Evolutionary conservation across 495 filamentous ascomycete species (phyloP), one percentile per base, ranked within the genome.

Genomic region (Aeminium ludgeri): DNA sequence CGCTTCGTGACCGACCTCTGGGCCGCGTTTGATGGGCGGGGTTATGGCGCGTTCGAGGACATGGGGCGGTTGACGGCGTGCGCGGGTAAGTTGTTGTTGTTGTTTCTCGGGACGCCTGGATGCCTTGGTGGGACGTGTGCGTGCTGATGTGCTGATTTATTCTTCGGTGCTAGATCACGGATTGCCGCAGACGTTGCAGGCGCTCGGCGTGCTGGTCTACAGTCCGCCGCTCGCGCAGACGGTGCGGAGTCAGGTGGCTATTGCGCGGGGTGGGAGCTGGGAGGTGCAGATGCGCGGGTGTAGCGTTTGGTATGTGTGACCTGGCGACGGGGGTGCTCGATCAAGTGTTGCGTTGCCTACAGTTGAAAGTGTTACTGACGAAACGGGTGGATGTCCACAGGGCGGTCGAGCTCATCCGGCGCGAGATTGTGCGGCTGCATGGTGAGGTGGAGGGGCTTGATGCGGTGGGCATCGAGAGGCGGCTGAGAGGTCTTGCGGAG

Each of bases 11-110:
- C 91, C 31, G 89, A 99, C 53, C 54, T 94, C 2, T 96, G 87
- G 87, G 87, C 86, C 10, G 87, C 83, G 44, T 94, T 95, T 52
- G 72, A 89, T 35, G 84, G 82, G 25, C 65, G 79, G 45, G 61
- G 69, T 17, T 86, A 76, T 46, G 89, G 89, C 11, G 60, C 67
- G n/a, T 99, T 99, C 53, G 52, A 76, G 20, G 91, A 99, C 51
- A 92, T 99, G 38, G 74, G 85, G 54, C 80, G 82, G 49, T 80
- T 99, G 54, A 99, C 91, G 45, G 95, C 95, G 82, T 99, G 96
- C 62, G 86, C 89, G 43, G 72, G 70, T 73, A 59, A 34, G 60
- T 19, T 6, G 31, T 19, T 12, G 17, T 17, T 39, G n/a, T n/a
- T n/a, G n/a, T n/a, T n/a, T n/a, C n/a, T n/a, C n/a, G n/a, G n/a